Conservation (phyloP, 2,329 filamentous ascomycete genomes). For the Aureobasidium leucospermi region DNA sequence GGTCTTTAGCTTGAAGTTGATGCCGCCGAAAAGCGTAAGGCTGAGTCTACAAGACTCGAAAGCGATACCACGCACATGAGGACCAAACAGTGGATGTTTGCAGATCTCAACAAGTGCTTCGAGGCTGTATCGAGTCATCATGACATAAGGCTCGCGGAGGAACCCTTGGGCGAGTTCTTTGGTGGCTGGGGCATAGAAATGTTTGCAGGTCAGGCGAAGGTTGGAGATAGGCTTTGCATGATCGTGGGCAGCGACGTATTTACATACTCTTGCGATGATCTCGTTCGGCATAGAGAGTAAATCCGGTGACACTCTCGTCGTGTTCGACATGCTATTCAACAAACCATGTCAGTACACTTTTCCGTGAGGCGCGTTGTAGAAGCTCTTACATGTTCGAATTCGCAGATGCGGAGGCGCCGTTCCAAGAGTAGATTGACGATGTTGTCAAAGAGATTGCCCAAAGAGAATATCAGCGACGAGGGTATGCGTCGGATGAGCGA, state of each 20-base stretch:
- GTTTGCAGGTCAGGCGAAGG: background rate
- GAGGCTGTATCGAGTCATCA: background rate
- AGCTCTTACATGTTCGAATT: background rate
- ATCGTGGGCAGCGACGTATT: too few species aligned
- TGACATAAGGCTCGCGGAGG: background rate
- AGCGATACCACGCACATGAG: too few species aligned
- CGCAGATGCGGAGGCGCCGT: background rate
- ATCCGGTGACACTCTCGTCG: background rate
- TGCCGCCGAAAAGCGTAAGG: too few species aligned
- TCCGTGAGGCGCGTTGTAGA: background rate
- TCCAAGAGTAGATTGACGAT: too few species aligned
- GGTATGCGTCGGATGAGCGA: too few species aligned
- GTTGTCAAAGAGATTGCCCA: too few species aligned
- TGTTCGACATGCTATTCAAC: background rate
- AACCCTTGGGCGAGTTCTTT: background rate
- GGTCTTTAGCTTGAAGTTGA: too few species aligned
- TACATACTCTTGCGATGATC: background rate
- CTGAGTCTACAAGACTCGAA: too few species aligned
- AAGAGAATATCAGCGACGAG: too few species aligned
- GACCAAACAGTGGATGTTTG: background rate
- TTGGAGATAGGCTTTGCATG: too few species aligned
- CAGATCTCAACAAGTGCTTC: background rate
- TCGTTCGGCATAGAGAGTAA: background rate
- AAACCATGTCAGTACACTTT: background rate
- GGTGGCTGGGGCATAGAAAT: background rate